Evolutionary conservation across 768 basidiomycete genomes (phyloP).

Genomic region (Clitopilus hobsonii): DNA sequence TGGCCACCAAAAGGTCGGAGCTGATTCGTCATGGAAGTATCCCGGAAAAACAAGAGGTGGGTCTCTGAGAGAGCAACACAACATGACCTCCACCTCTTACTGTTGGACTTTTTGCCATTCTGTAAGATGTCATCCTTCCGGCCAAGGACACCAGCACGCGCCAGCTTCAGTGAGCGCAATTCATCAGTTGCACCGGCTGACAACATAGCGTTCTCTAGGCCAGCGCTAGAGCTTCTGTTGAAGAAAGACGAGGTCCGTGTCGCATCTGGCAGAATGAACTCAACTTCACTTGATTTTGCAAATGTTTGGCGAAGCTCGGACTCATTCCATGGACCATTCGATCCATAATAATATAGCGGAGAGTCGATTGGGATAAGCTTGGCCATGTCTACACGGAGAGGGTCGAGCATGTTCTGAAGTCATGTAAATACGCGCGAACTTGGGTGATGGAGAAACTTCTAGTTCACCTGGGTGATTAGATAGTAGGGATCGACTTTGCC

Average conservation of each 20-base stretch:
- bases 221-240: constrained; percentile 30
- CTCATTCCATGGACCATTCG: constrained; percentile 62
- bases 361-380: constrained; percentile 51
- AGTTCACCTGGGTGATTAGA: constrained; percentile 73
- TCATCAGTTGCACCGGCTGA: constrained; percentile 24
- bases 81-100: constrained; percentile 86
- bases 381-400: constrained; percentile 65
- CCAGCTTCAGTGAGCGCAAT: constrained; percentile 56
- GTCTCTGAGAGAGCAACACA: constrained; percentile 84
- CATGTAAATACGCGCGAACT: too few relatives aligned
- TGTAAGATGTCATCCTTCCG: constrained; percentile 79
- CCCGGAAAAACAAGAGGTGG: constrained; percentile 88
- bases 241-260: constrained; percentile 31
- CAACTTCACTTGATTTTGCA: constrained; percentile 51
- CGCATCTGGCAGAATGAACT: constrained; percentile 42
- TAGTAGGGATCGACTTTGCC: constrained; percentile 86
- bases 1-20: constrained; percentile 31
- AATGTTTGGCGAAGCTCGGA: constrained; percentile 63
- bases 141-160: constrained; percentile 75
- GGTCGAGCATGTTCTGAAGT: constrained; percentile 56
- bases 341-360: constrained; percentile 68
- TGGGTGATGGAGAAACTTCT: background rate
- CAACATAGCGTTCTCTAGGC: constrained; percentile 18
- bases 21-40: constrained; percentile 49
- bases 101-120: constrained; percentile 69